Evolutionary conservation across 2,329 filamentous ascomycete genomes (phyloP), one percentile per base, ranked within the genome.

Genomic region (Clonostachys rhizophaga): DNA sequence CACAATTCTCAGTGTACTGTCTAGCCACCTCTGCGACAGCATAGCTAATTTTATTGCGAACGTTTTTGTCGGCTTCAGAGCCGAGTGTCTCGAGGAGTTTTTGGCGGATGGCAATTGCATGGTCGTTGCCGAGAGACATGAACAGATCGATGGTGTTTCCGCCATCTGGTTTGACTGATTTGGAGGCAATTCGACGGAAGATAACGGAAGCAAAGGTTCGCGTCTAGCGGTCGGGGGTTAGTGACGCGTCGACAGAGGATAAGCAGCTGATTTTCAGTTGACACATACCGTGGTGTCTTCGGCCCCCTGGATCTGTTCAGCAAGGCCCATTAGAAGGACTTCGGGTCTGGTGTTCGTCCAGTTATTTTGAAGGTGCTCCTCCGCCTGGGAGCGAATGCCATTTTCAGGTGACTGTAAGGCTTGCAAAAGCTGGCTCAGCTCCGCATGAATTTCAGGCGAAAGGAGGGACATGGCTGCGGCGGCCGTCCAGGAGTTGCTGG

Each of bases 11-110:
- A 41, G 89, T 87, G 69, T 96, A 96, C 71, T 99, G 91, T 60
- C 94, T 84, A 41, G 92, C 94, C 50, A 99, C 78, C 69, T 99
- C 94, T 20, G 94, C 94, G 52, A 97, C 88, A n/a, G 92, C 91
- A 69, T 99, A 94, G 58, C 91, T 94, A 63, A 97, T 88, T 70
- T 99, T 99, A 72, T 96, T 94, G 59, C 94, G 81, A 42, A 96
- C 88, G 37, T 81, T 75, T 51, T 84, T 79, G 52, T 87, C 81
- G 18, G 80, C 73, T 70, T 97, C 94, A 51, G 74, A 76, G 49
- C 82, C 82, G 46, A 96, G 75, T 45, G 83, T 84, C 60, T 91
- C 81, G 40, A 97, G 78, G 49, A 97, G 75, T 67, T 92, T 96
- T 59, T 87, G 79, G 56, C 91, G 84, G 59, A 97, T 95, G 43